Base-by-base conservation (phyloP, 192 early-diverging fungal genomes). In the Phlyctochytrium planicorne region DNA sequence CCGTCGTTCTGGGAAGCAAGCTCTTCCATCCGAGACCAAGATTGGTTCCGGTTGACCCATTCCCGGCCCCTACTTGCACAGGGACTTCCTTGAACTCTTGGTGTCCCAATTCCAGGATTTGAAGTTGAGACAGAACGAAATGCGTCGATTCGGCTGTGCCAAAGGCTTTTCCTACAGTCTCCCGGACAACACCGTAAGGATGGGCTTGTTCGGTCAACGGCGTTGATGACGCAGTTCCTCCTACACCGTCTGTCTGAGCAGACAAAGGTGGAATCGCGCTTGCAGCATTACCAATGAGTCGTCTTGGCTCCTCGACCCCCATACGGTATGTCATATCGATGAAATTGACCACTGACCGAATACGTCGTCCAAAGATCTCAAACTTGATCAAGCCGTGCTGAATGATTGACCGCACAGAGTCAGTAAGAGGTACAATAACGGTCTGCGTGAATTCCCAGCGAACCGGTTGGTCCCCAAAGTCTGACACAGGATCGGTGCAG, bases 401-500 rank as follows among this genome's bases (percentile, higher is more conserved):
- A 12, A 79, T 31, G 1, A 70, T 37, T 2, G 50, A 27, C 24
- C 55, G 57, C 2, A 71, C 63, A 32, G 31, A 37, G 12, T 78
- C 34, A 2, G 77, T 80, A 2, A 80, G 65, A 10, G 47, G 50
- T 30, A 79, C 14, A 14, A 63, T 37, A 55, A 80, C 65, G 6
- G 70, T 73, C 56, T 80, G 75, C 24, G 55, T 61, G 34, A 78
- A 88, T 25, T 89, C 75, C 55, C 87, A 84, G 34, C 70, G 74
- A 29, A 87, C 73, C 30, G 79, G 52, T 4, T 56, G 53, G 35
- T 78, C 73, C 20, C 69, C 87, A 65, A 91, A 89, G 36, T 77
- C 82, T 31, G 74, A 73, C 10, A 65, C 72, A 23, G 82, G 79
- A 30, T 89, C 84, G 0, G 90, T 90, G 2, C 85, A 72, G 75